Conservation (phyloP, 2,329 filamentous ascomycete species). For the Blastomyces emzantsi region DNA sequence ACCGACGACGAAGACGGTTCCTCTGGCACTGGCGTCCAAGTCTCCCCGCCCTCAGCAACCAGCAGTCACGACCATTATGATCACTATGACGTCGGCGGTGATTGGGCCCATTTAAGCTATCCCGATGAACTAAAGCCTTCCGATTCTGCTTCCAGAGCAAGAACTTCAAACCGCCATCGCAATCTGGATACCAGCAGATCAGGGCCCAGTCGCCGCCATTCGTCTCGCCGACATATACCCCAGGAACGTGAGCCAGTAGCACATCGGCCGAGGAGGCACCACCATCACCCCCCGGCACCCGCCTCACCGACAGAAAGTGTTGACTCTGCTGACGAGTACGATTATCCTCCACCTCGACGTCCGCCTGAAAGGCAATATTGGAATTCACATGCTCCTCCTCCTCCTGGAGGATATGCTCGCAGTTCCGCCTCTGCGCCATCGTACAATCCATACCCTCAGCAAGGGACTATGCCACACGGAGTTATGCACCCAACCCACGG, state of each 20-base stretch:
- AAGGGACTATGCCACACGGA: constrained; percentile 17
- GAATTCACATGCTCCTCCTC: constrained; percentile 23
- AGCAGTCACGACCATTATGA: constrained; percentile 36
- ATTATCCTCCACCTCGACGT: constrained; percentile 33
- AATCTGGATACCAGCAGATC: constrained; percentile 31
- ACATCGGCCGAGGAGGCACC: constrained; percentile 36
- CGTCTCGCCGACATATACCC: constrained; percentile 29
- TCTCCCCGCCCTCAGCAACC: constrained; percentile 33
- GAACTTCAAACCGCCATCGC: constrained; percentile 35
- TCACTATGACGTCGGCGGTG: constrained; percentile 24
- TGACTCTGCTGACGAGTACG: constrained; percentile 9
- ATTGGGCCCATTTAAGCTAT: constrained; percentile 34
- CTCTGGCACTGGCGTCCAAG: constrained; percentile 33
- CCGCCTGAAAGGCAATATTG: constrained; percentile 29
- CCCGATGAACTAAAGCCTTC: constrained; percentile 41
- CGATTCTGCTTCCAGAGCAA: constrained; percentile 39
- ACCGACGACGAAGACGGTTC: constrained; percentile 37
- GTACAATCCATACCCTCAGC: constrained; percentile 27
- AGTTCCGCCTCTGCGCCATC: constrained; percentile 35
- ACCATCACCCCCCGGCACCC: constrained; percentile 27
- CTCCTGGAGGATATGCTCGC: constrained; percentile 29
- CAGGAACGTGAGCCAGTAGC: constrained; percentile 30
- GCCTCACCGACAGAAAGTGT: constrained; percentile 20
- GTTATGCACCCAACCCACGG: constrained; percentile 18
- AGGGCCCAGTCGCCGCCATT: constrained; percentile 29